Base-by-base conservation (phyloP, 148 eudicot species). In the Spergularia bocconei region DNA sequence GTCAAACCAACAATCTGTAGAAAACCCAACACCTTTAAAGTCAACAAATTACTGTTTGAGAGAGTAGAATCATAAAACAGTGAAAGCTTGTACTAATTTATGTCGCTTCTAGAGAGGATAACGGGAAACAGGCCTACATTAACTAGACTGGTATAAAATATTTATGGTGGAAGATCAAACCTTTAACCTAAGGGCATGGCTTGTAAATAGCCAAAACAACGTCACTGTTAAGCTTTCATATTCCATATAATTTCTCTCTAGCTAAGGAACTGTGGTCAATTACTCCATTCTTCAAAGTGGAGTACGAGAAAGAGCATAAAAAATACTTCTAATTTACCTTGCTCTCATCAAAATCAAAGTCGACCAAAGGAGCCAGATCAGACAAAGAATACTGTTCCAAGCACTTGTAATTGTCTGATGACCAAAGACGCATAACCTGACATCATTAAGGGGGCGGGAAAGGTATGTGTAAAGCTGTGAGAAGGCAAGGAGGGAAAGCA, bases 371-470 rank as follows among this genome's bases (percentile, higher is more conserved):
- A 44, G 84, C 80, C 71, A 63, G 70, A 69, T 79, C 87, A 36
- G 90, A 83, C 57, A 93, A 81, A 69, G 78, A 76, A 82, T 84
- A 93, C 81, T 93, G 92, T 74, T 88, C 88, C 91, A 93, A 77
- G 62, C 91, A 88, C 75, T 79, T 88, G 83, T 83, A 91, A 79
- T 76, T 91, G 63, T 86, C 88, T 21, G 85, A 83, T 19, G 98
- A 93, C 98, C 98, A 93, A 36, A 93, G 88, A 70, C 98, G 97
- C 89, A 93, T 88, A 73, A 84, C 88, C 98, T 93, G 79, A 76
- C 74, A 85, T 75, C 53, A 69, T 53, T 14, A 63, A 52, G 61
- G 67, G 68, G 29, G 25, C 25, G 70, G 63, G 33, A 57, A 8
- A 47, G n/a, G 66, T 39, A 50, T 25, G 13, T 17, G 21, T 13